phyloP scores from a whole-genome alignment of 2,329 filamentous ascomycete genomes.

The Hysterium pulicare region DNA sequence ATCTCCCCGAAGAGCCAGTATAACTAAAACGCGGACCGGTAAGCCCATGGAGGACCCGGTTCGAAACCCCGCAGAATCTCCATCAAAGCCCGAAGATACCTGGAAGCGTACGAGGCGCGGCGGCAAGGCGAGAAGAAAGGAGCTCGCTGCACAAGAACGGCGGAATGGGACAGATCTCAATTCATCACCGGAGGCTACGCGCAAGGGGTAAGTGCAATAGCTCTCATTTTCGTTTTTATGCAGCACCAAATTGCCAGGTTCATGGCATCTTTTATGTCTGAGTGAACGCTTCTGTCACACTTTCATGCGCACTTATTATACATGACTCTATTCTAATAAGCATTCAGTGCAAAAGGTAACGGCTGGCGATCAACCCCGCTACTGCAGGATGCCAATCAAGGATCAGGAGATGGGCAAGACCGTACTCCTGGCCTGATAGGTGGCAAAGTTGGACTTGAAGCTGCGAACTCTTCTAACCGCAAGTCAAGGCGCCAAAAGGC shows the following conservation, averaged over 20 bases:
- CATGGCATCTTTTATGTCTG: too few relatives aligned
- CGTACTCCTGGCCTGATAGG: constrained; percentile 38
- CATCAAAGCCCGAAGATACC: constrained; percentile 31
- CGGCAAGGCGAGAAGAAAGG: constrained; percentile 46
- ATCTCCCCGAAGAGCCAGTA: constrained; percentile 31
- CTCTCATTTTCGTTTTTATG: constrained; percentile 28
- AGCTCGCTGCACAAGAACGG: constrained; percentile 41
- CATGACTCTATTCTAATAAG: background rate
- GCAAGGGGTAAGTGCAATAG: constrained; percentile 36
- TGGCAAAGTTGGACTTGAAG: constrained; percentile 34
- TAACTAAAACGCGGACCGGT: constrained; percentile 39
- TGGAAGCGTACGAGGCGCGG: constrained; percentile 45
- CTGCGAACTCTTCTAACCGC: constrained; percentile 36
- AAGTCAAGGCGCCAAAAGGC: constrained; percentile 48
- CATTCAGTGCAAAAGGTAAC: constrained; percentile 50
- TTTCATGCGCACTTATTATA: too few relatives aligned
- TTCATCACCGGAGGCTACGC: constrained; percentile 24
- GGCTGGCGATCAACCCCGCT: constrained; percentile 68
- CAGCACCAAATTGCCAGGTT: constrained; percentile 14
- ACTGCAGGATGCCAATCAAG: constrained; percentile 56
- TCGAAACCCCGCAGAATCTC: constrained; percentile 8
- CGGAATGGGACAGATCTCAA: constrained; percentile 27
- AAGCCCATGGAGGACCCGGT: constrained; percentile 37
- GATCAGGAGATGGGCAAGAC: constrained; percentile 19
- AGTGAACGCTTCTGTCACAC: too few relatives aligned